phyloP scores from a whole-genome alignment of 371 early-diverging fungal genomes.

The Saksenaea vasiformis region DNA sequence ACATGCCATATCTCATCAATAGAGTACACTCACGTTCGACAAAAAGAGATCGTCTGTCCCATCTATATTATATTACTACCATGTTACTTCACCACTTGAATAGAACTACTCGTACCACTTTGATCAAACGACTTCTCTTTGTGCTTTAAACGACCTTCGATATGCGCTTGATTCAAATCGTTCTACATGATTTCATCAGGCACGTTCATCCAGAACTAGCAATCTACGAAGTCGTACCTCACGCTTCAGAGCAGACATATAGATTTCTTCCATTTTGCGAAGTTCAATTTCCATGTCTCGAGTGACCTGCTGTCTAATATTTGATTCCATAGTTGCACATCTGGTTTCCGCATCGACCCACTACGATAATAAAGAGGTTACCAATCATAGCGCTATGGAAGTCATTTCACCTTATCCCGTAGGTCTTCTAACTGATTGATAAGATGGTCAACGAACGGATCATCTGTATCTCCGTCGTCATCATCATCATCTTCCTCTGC shows the following conservation, averaged over 20 bases:
- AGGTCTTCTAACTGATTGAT: conserved; percentile 48
- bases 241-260: conserved; percentile 33
- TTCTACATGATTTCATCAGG: conserved; percentile 10
- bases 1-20: neutral
- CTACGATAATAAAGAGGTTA: conserved; percentile 12
- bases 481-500: conserved; percentile 35
- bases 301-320: conserved; percentile 54
- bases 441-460: conserved; percentile 50
- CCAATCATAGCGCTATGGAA: neutral
- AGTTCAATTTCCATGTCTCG: conserved; percentile 46
- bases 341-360: conserved; percentile 61
- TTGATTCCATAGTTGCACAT: conserved; percentile 55
- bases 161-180: conserved; percentile 18
- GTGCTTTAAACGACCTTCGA: conserved; percentile 3
- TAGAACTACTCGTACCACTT: neutral
- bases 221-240: conserved; percentile 22
- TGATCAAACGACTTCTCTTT: neutral
- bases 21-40: neutral
- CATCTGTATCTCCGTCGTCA: conserved; percentile 39
- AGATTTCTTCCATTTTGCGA: conserved; percentile 43
- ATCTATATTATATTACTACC: neutral
- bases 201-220: neutral
- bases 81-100: neutral
- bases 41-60: neutral
- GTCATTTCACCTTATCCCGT: conserved; percentile 41